Evolutionary conservation across 352 stramenopile genomes (phyloP).

Genomic region (Pythium phragmitis): DNA sequence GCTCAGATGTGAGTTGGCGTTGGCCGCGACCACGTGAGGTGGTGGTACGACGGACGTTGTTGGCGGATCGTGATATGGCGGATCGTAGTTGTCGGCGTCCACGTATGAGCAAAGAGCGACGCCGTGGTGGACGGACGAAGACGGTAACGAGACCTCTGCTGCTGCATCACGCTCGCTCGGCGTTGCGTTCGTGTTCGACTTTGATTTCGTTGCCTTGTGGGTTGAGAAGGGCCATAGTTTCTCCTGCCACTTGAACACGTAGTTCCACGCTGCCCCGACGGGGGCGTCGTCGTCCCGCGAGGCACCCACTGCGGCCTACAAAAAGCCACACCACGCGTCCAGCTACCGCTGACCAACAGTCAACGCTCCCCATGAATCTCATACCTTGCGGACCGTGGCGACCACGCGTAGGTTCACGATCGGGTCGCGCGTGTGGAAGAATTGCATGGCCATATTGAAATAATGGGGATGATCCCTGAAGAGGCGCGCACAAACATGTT

Average conservation of each 20-base stretch:
- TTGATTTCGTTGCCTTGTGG: not conserved
- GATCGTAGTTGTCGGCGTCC: constrained; percentile 53
- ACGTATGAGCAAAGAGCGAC: constrained; percentile 38
- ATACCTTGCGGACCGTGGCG: constrained; percentile 65
- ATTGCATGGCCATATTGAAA: constrained; percentile 32
- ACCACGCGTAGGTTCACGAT: constrained; percentile 66
- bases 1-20: constrained; percentile 8
- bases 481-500: not conserved
- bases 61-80: not conserved
- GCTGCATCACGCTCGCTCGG: not conserved
- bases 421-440: constrained; percentile 73
- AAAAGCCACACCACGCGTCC: not conserved
- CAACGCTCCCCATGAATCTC: not conserved
- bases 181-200: not conserved
- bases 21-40: no score
- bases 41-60: no score
- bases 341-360: not conserved
- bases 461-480: not conserved
- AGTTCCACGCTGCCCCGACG: constrained; percentile 37
- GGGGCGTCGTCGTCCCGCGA: constrained; percentile 5
- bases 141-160: not conserved
- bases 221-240: constrained; percentile 9
- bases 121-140: not conserved
- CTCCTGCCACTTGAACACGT: constrained; percentile 62
- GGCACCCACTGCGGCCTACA: constrained; percentile 2